Evolutionary conservation across 2,329 filamentous ascomycete genomes (phyloP).

Genomic region (Paecilomyces sp.): DNA sequence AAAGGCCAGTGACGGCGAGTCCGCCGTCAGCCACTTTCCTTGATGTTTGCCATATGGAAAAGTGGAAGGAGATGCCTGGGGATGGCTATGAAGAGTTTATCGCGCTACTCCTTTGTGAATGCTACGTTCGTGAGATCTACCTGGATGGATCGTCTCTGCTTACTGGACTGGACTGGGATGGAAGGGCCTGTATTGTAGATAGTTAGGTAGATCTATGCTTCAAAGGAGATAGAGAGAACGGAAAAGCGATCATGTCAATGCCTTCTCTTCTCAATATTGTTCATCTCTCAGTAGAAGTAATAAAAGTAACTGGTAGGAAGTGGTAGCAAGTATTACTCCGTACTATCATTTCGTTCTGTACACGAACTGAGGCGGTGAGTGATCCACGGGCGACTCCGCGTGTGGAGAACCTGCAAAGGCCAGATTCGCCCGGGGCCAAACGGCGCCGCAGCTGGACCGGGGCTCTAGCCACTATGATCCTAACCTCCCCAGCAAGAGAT

Average conservation of each 20-base stretch:
- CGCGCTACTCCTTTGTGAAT: slow-evolving; percentile 5
- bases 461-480: background rate
- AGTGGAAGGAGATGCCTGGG: slow-evolving; percentile 9
- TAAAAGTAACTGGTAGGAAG: background rate
- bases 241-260: slow-evolving; percentile 4
- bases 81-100: slow-evolving; percentile 1
- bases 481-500: background rate
- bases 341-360: background rate
- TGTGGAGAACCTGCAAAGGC: background rate
- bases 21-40: slow-evolving; percentile 9
- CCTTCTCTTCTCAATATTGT: background rate
- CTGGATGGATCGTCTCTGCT: background rate
- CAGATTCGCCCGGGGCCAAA: background rate
- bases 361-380: background rate
- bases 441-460: background rate
- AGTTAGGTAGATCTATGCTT: slow-evolving; percentile 14
- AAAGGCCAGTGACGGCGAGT: slow-evolving; percentile 8
- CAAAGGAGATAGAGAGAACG: slow-evolving; percentile 4
- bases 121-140: slow-evolving; percentile 2
- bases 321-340: no score
- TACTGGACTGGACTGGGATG: slow-evolving; percentile 12
- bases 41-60: slow-evolving; percentile 1
- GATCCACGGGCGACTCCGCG: background rate
- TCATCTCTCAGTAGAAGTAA: background rate
- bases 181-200: slow-evolving; percentile 20